These are phyloP conservation scores for Backusella australiensis DNA, from an alignment of 192 early-diverging fungal genomes.

Conservation along the genomic window DNA sequence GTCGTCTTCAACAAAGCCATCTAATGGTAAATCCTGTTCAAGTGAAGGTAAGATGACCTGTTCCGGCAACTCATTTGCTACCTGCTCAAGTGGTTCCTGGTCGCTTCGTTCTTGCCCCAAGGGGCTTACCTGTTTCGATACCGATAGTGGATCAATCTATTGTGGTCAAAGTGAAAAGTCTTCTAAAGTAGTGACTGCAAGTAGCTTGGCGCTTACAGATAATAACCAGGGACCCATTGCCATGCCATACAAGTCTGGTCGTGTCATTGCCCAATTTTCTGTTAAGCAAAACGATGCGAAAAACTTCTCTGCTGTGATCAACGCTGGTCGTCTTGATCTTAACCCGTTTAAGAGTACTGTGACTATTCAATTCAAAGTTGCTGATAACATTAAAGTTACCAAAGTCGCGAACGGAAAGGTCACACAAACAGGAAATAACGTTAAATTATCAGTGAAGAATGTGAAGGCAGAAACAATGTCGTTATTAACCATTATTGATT, in stretches of 20 bases:
- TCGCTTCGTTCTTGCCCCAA: constrained; percentile 38
- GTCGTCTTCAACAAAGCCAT: constrained; percentile 27
- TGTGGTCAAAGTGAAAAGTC: constrained; percentile 26
- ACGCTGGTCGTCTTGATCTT: constrained; percentile 18
- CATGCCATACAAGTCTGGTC: constrained; percentile 11
- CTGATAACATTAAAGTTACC: neutral
- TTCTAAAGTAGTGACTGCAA: neutral
- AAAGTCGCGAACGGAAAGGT: constrained; percentile 4
- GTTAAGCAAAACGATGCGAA: neutral
- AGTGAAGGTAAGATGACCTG: constrained; percentile 40
- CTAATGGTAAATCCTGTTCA: constrained; percentile 42
- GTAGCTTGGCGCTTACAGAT: neutral
- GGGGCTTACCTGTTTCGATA: constrained; percentile 43
- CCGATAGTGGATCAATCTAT: constrained; percentile 41
- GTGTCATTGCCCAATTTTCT: constrained; percentile 16
- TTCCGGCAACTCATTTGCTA: constrained; percentile 39
- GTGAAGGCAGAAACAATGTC: constrained; percentile 15
- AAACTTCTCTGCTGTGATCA: constrained; percentile 7
- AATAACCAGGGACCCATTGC: neutral
- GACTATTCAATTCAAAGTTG: constrained; percentile 15
- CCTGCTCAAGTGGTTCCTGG: constrained; percentile 48
- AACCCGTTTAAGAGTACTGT: constrained; percentile 12
- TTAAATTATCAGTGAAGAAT: constrained; percentile 12
- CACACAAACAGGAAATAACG: constrained; percentile 8
- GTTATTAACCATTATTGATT: constrained; percentile 6